phyloP scores from a whole-genome alignment of 352 stramenopile genomes.

The Phytopythium oedochilum region DNA sequence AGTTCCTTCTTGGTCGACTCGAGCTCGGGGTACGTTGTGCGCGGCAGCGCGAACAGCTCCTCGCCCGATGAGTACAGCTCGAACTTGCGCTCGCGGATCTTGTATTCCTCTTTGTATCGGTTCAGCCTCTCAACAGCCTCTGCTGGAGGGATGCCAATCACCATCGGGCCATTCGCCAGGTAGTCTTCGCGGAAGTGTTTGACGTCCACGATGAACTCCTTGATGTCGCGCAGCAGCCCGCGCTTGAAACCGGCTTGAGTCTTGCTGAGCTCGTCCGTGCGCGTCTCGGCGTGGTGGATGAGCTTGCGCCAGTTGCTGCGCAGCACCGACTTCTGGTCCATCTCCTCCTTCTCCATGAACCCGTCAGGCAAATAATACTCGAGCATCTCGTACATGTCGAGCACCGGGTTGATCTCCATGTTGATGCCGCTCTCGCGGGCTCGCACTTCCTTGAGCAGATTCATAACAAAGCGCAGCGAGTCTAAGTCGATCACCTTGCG shows the following conservation, averaged over 20 bases:
- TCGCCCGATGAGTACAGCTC: constrained; percentile 96
- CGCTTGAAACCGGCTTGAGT: constrained; percentile 96
- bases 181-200: constrained; percentile 96
- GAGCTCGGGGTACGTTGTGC: constrained; percentile 96
- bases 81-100: constrained; percentile 97
- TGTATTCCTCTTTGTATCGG: constrained; percentile 97
- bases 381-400: constrained; percentile 99
- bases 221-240: constrained; percentile 94
- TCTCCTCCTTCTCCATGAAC: constrained; percentile 99
- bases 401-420: constrained; percentile 97
- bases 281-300: constrained; percentile 91
- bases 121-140: constrained; percentile 97
- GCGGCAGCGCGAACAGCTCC: constrained; percentile 95
- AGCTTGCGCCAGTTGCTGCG: constrained; percentile 97
- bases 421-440: constrained; percentile 96
- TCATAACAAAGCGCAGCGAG: constrained; percentile 97
- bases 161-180: constrained; percentile 95
- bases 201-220: constrained; percentile 96
- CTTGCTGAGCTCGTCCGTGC: constrained; percentile 94
- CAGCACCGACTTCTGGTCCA: constrained; percentile 98
- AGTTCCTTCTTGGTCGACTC: constrained; percentile 98
- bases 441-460: constrained; percentile 96
- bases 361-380: constrained; percentile 91
- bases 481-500: constrained; percentile 96
- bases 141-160: constrained; percentile 95